Evolutionary conservation across 2,329 filamentous ascomycete genomes (phyloP).

Genomic region (Cladosporium halotolerans): DNA sequence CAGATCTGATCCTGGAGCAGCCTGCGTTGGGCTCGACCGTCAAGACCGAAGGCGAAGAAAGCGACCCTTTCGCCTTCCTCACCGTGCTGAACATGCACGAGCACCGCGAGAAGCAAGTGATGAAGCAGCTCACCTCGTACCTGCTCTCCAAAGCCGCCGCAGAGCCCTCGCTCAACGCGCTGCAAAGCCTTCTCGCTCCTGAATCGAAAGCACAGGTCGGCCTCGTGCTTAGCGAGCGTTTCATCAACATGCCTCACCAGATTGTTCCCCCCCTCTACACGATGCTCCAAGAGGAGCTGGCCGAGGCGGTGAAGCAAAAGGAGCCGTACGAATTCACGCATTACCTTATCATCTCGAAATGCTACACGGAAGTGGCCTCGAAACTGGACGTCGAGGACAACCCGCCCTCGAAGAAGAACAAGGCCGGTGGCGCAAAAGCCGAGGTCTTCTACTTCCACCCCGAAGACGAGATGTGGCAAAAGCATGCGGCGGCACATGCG

Average conservation of each 20-base stretch:
- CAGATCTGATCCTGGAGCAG: constrained; percentile 82
- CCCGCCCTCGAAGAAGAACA: constrained; percentile 54
- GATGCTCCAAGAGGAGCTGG: constrained; percentile 88
- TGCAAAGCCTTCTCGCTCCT: constrained; percentile 33
- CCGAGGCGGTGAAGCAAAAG: constrained; percentile 79
- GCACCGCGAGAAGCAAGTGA: constrained; percentile 65
- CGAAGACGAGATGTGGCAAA: constrained; percentile 84
- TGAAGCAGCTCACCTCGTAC: constrained; percentile 68
- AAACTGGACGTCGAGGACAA: constrained; percentile 63
- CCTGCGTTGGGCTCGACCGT: constrained; percentile 80
- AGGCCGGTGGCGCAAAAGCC: constrained; percentile 45
- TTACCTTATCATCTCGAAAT: constrained; percentile 86
- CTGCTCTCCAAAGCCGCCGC: constrained; percentile 50
- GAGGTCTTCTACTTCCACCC: constrained; percentile 87
- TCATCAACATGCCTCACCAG: constrained; percentile 96
- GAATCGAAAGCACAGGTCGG: constrained; percentile 56
- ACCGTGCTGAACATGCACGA: constrained; percentile 78
- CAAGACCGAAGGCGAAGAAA: constrained; percentile 92
- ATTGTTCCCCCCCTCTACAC: constrained; percentile 89
- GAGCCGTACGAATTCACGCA: constrained; percentile 92
- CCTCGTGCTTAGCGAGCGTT: constrained; percentile 80
- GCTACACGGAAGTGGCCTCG: constrained; percentile 83
- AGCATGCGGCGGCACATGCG: constrained; percentile 63
- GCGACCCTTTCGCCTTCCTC: constrained; percentile 86
- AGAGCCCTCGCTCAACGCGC: constrained; percentile 38